Evolutionary conservation across 108 stramenopile species (phyloP), one percentile per base, ranked within the genome.

Genomic region (Discostella pseudostelligera): DNA sequence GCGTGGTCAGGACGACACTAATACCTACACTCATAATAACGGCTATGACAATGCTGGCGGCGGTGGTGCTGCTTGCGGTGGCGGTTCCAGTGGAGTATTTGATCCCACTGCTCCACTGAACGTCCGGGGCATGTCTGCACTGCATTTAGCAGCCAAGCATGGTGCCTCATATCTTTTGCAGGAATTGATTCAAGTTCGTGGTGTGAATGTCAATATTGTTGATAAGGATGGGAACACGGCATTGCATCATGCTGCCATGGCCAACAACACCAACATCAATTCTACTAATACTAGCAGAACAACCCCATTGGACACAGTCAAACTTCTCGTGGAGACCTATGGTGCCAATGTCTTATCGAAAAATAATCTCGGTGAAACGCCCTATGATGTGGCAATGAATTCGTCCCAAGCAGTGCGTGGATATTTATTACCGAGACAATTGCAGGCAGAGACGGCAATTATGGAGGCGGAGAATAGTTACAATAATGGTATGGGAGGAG

Each of bases 401-500:
- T 68, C 81, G 1, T 42, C 68, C 1, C 77, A 87, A 64, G 48
- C 76, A 0, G 83, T 92, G 16, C 74, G 91, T 32, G 89, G 92
- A 57, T 88, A 87, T 62, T 67, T 95, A 22, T 56, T 95, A 35
- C 94, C 94, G 24, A 74, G 82, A 14, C 94, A 95, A 56, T 64
- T 95, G 62, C 94, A 91, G 62, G 39, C 67, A 26, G 90, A 95
- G 69, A 92, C 89, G 78, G 89, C 87, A 21, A 87, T 87, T 19
- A 44, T 87, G 59, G 62, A 58, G n/a, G 82, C 90, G 57, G 50
- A 26, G 26, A 29, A 14, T 24, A 28, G 4, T 26, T 11, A 0
- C 26, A 13, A 21, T 10, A 6, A 44, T 44, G 2, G 16, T 44
- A 4, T 48, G 45, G 45, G 14, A 0, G 6, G 17, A 20, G 45